Evolutionary conservation across 495 filamentous ascomycete species (phyloP).

Genomic region (Neurospora intermedia): DNA sequence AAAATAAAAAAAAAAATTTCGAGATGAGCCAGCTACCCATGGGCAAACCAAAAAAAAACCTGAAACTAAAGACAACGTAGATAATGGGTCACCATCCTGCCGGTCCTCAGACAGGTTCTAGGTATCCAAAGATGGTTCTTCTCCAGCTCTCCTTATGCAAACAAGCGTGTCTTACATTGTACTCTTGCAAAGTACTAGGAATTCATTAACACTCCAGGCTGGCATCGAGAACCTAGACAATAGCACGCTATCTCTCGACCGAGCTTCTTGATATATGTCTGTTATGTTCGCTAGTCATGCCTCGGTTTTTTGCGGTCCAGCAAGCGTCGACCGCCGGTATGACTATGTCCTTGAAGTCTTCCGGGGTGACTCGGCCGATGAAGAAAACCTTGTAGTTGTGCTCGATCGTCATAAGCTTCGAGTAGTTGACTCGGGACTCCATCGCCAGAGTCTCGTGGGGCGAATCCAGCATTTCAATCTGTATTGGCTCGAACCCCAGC

Average conservation of each 20-base stretch:
- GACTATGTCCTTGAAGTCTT: slow-evolving; percentile 26
- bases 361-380: slow-evolving; percentile 24
- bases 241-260: background rate
- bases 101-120: background rate
- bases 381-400: slow-evolving; percentile 39
- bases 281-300: background rate
- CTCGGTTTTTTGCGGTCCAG: slow-evolving; percentile 31
- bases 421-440: slow-evolving; percentile 38
- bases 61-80: background rate
- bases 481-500: slow-evolving; percentile 31
- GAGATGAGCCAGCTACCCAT: background rate
- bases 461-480: slow-evolving; percentile 21
- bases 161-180: background rate
- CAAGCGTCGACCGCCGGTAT: slow-evolving; percentile 32
- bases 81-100: background rate
- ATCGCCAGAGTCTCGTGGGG: slow-evolving; percentile 27
- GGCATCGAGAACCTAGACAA: background rate
- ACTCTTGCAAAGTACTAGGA: background rate
- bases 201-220: background rate
- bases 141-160: background rate
- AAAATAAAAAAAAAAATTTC: background rate
- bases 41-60: background rate
- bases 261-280: background rate
- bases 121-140: background rate
- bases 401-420: slow-evolving; percentile 37